Base-by-base conservation (phyloP, 1,284 basidiomycete species). In the Golubevia sp. region DNA sequence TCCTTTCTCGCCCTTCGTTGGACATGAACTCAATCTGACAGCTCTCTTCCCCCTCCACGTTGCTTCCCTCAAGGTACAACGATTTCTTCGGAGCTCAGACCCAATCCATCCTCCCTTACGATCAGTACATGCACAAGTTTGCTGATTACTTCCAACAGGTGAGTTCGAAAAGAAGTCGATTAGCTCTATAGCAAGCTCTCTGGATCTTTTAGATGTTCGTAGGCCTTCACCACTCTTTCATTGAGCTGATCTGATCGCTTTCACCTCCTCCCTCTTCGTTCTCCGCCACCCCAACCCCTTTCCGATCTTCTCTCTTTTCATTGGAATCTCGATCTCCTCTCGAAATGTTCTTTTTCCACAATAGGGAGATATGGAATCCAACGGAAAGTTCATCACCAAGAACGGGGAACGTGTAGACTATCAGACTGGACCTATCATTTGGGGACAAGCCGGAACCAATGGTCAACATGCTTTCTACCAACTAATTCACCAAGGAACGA, bases 391-490 rank as follows among this genome's bases (percentile, higher is more conserved):
- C 66, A 88, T 97, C 71, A 97, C 95, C 77, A 99, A 98, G 87
- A 88, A 90, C 73, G 96, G 95, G 21, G 88, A 93, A 69, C 91
- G 92, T 58, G 96, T 99, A 21, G 86, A 92, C 86, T 99, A 98
- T 86, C 91, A 99, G 87, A 99, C 96, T 58, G 97, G 96, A 51
- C 96, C 96, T 3, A 97, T 99, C 86, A 93, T 98, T 84, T 98
- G 97, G 96, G 97, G 96, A 72, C 95, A 96, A 25, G 91, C 93
- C 0, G 97, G 96, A 58, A 98, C 97, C 59, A 98, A 98, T 85
- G 96, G 95, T 66, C 96, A 98, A 86, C 96, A 99, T 87, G 97
- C 96, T 23, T 98, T 98, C 89, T 98, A 98, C 87, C 96, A 98
- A 86, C 91, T 97, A 70, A 90, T 97, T 58, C 94, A 97, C 87